Evolutionary conservation across 176 grass and related monocot genomes (phyloP), one percentile per base, ranked within the genome.

Genomic region (Tuctoria greenei): DNA sequence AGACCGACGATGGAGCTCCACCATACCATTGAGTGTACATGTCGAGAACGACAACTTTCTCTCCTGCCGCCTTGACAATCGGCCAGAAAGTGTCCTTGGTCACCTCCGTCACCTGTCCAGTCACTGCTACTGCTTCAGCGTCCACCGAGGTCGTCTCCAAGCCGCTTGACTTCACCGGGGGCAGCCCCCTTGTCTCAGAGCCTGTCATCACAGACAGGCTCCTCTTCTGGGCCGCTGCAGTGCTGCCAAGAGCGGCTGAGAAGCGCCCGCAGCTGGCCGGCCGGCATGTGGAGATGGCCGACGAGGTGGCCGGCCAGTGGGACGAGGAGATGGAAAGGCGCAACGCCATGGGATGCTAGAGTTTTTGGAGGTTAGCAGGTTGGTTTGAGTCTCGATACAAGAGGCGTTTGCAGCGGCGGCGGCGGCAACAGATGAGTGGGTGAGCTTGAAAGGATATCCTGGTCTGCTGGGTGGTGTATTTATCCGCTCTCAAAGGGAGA

Each of bases 21-120:
- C n/a, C 40, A 39, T 87, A 99, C 96, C 96, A 99, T 86, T 95
- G 83, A 12, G 96, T 95, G 74, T 99, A 99, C 96, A 99, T 99
- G 76, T 99, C 96, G 16, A 99, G 89, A 61, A 99, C 92, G 54
- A 99, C 92, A 25, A 92, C 6, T 83, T 90, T 93, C 18, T 86
- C 60, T 52, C 80, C 92, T 72, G 96, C 89, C 31, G 92, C 82
- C 69, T 95, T 79, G 60, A 99, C 92, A 66, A 87, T 90, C 46
- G 92, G 89, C 92, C 92, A 99, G 87, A 99, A 99, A 31, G 89
- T 99, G 56, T 99, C 92, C 81, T 99, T 99, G 64, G 25, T 81
- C 47, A 95, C 96, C 81, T 99, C 92, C 2, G 89, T 95, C 37
- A 99, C 96, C 74, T 88, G 69, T 20, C 96, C 92, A 21, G 85